Conservation (phyloP, 257 asterid species). For the Scutellaria galericulata region DNA sequence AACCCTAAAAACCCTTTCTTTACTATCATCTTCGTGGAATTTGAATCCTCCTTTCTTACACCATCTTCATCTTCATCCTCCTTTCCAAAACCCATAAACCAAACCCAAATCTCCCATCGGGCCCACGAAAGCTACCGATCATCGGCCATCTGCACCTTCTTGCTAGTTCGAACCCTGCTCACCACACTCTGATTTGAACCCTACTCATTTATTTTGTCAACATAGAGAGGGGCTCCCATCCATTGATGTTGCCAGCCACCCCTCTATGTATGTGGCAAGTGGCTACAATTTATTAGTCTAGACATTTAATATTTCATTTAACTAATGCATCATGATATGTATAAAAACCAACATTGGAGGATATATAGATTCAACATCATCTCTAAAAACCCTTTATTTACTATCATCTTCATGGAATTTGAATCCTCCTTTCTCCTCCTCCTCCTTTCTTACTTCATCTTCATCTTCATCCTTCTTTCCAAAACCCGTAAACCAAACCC, state of each 20-base stretch:
- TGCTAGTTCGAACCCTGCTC: constrained; percentile 1
- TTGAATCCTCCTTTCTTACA: neutral
- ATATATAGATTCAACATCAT: too few species aligned
- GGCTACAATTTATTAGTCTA: too few species aligned
- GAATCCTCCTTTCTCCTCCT: neutral
- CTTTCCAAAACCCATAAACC: neutral
- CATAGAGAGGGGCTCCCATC: too few species aligned
- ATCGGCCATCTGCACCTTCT: constrained; percentile 48
- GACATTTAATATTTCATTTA: too few species aligned
- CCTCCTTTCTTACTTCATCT: neutral
- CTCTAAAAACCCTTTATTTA: neutral
- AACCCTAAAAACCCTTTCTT: neutral
- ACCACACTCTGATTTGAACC: too few species aligned
- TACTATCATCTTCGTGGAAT: constrained; percentile 3
- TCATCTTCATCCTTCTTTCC: neutral
- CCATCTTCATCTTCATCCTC: neutral
- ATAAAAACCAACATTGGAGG: too few species aligned
- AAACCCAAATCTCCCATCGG: constrained; percentile 27
- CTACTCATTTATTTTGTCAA: constrained; percentile 3
- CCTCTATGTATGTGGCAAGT: too few species aligned
- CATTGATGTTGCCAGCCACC: too few species aligned
- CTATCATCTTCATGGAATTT: constrained; percentile 12
- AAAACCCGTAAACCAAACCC: neutral
- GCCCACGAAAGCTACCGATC: constrained; percentile 41
- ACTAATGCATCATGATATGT: too few species aligned